A percentile compares a stretch with the other conserved stretches of the same genome.
These are phyloP conservation scores for Lyophyllum atratum DNA, from an alignment of 768 basidiomycete species.

Conservation along the genomic window DNA sequence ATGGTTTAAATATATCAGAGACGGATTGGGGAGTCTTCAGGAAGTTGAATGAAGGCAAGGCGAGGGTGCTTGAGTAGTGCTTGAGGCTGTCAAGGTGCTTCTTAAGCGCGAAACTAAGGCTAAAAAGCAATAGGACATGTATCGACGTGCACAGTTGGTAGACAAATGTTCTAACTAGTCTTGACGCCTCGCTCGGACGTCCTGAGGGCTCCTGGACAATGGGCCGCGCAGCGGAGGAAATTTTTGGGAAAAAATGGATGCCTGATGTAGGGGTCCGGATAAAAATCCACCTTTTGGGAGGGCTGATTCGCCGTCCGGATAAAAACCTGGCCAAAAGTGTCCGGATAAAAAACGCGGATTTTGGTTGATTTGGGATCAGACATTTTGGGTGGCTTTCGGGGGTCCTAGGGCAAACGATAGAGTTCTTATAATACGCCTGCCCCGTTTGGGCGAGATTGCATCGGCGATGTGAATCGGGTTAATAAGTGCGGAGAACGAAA, in stretches of 20 bases:
- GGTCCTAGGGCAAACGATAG: background rate
- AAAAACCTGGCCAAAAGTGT: constrained; percentile 1
- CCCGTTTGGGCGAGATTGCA: constrained; percentile 1
- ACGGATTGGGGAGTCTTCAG: too few species aligned
- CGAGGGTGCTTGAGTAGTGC: too few species aligned
- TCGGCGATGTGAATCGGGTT: background rate
- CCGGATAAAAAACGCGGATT: background rate
- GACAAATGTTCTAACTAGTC: too few species aligned
- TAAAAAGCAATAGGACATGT: too few species aligned
- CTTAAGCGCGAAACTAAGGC: too few species aligned
- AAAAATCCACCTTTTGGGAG: background rate
- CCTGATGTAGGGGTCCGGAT: background rate
- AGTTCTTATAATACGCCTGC: constrained; percentile 10
- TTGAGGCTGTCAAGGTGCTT: too few species aligned
- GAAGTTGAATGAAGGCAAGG: too few species aligned
- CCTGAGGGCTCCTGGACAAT: background rate
- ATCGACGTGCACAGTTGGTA: too few species aligned
- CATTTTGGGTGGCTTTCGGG: background rate
- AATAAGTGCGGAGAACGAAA: constrained; percentile 2
- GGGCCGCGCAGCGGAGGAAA: background rate
- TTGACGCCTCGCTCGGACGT: too few species aligned
- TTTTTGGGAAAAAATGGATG: background rate
- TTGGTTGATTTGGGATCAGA: background rate
- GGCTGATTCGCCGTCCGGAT: background rate
- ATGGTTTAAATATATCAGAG: too few species aligned